Conservation (phyloP, 2,329 filamentous ascomycete species). For the Aureobasidium mangrovei region DNA sequence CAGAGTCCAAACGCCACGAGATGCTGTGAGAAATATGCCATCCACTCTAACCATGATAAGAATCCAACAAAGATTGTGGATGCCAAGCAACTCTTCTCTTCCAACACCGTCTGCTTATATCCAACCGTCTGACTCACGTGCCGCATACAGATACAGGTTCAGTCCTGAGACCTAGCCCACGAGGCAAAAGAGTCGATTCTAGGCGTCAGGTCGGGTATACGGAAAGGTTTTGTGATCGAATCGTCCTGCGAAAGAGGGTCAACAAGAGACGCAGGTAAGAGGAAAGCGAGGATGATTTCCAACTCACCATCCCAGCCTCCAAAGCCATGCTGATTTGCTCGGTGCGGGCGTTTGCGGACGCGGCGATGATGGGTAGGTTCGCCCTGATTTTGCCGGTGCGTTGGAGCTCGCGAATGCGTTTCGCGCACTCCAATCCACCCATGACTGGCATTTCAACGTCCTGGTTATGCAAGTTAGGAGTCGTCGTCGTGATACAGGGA, state of each 20-base stretch:
- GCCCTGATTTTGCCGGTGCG: slow-evolving; percentile 46
- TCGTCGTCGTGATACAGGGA: background rate
- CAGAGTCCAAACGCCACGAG: too few species aligned
- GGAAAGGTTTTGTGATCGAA: slow-evolving; percentile 29
- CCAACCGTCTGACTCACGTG: background rate
- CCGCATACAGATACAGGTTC: background rate
- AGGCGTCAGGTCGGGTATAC: slow-evolving; percentile 27
- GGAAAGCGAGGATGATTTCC: background rate
- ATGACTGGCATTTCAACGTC: slow-evolving; percentile 59
- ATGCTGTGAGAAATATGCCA: too few species aligned
- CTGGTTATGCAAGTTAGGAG: background rate
- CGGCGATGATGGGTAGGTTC: slow-evolving; percentile 63
- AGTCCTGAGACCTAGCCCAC: slow-evolving; percentile 2
- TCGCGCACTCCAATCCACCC: slow-evolving; percentile 63
- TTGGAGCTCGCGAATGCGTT: slow-evolving; percentile 53
- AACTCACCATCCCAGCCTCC: slow-evolving; percentile 24
- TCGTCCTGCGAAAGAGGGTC: slow-evolving; percentile 11
- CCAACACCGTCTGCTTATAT: too few species aligned
- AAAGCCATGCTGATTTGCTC: slow-evolving; percentile 25
- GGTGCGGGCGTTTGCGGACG: slow-evolving; percentile 63
- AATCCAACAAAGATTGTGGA: too few species aligned
- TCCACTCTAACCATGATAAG: too few species aligned
- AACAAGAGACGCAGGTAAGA: background rate
- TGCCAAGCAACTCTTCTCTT: too few species aligned
- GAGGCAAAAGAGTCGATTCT: slow-evolving; percentile 21